Evolutionary conservation across 116 monocot genomes (phyloP).

Genomic region (Papilionanthe hybrid): DNA sequence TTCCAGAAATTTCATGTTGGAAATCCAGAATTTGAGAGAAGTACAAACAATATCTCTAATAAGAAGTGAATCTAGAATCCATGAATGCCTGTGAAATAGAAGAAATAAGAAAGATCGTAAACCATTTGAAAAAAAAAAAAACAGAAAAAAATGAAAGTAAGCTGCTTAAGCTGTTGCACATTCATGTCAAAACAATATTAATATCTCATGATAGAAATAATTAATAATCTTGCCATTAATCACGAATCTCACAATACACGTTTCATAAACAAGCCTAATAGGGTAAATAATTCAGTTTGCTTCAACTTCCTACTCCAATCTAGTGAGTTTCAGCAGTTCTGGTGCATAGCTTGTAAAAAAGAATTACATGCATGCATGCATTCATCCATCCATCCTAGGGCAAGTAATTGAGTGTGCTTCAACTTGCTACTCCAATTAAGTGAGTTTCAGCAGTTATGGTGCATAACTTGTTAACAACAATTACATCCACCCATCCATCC

Average conservation of each 20-base stretch:
- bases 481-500: too few relatives aligned
- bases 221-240: background rate
- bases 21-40: constrained; percentile 1
- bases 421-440: background rate
- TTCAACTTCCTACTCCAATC: background rate
- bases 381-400: background rate
- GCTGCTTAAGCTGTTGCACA: background rate
- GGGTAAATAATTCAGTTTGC: background rate
- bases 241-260: background rate
- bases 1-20: constrained; percentile 86
- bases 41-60: background rate
- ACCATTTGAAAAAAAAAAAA: background rate
- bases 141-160: background rate
- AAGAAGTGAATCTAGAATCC: background rate
- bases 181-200: background rate
- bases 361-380: too few relatives aligned
- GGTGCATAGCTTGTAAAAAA: too few relatives aligned
- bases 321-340: too few relatives aligned
- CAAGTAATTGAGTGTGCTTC: background rate
- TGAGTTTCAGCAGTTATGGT: too few relatives aligned
- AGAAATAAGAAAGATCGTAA: background rate
- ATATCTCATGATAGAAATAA: background rate
- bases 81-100: constrained; percentile 2
- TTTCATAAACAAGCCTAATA: background rate
- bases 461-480: too few relatives aligned